Percentiles rank a stretch among this genome's conserved stretches.
Conservation (phyloP, 495 filamentous ascomycete genomes). For the Mytilinidion resinicola region DNA sequence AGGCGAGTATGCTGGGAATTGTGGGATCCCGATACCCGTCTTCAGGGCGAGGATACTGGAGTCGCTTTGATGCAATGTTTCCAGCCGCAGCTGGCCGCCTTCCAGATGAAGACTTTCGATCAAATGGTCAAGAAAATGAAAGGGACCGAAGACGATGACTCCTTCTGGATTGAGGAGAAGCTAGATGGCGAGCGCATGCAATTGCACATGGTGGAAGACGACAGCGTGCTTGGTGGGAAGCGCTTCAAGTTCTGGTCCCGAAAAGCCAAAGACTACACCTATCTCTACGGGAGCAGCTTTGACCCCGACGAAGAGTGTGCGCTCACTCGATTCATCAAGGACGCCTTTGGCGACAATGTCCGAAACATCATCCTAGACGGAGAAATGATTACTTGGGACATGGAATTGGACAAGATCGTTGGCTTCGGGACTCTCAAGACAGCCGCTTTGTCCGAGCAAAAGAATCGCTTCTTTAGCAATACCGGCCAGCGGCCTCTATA, state of each 20-base stretch:
- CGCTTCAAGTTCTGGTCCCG: conserved; percentile 88
- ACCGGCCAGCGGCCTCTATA: conserved; percentile 71
- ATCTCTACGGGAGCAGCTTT: conserved; percentile 78
- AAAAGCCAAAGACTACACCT: conserved; percentile 95
- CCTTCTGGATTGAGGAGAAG: conserved; percentile 98
- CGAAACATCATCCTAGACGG: conserved; percentile 87
- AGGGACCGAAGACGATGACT: conserved; percentile 58
- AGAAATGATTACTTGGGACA: conserved; percentile 98
- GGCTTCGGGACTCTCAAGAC: conserved; percentile 92
- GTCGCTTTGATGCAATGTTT: conserved; percentile 90
- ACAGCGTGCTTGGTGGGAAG: conserved; percentile 58
- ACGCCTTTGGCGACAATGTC: conserved; percentile 72
- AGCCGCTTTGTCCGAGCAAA: conserved; percentile 73
- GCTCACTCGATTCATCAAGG: conserved; percentile 69
- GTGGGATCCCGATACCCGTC: conserved; percentile 63
- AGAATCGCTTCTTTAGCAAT: conserved; percentile 60
- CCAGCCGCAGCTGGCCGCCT: conserved; percentile 93
- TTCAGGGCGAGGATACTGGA: conserved; percentile 68
- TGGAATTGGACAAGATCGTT: conserved; percentile 74
- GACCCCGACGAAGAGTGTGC: conserved; percentile 73
- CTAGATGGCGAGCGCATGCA: conserved; percentile 97
- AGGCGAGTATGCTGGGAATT: conserved; percentile 94
- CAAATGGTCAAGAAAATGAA: conserved; percentile 71
- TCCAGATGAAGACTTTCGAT: conserved; percentile 87
- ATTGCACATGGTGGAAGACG: conserved; percentile 80